Base-by-base conservation (phyloP, 129 eudicot species). In the Lactuca saligna region DNA sequence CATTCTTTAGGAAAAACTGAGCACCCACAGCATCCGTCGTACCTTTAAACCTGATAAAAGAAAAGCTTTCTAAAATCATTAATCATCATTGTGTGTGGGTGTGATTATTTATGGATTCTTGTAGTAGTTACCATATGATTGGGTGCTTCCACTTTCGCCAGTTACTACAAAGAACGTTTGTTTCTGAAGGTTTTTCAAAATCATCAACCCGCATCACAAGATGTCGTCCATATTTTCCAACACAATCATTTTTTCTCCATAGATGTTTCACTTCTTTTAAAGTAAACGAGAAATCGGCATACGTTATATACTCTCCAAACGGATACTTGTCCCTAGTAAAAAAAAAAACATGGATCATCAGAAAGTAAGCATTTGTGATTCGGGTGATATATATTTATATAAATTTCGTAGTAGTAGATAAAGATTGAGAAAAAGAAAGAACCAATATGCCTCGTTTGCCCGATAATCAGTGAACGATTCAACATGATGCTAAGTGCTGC, bases 21-120 rank as follows among this genome's bases (percentile, higher is more conserved):
- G 75, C 76, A 5, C 83, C 91, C 66, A 86, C 88, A 46, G 91
- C 91, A 61, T 86, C 91, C 2, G 91, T 86, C 4, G 91, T 86
- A 60, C 84, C 84, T 57, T 86, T 83, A 73, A 86, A 76, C 91
- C 91, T 86, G 60, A n/a, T 25, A 57, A 7, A 5, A 63, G 42
- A 14, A 3, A 11, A 0, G 29, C 14, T 44, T 63, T 53, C 17
- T 32, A 57, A 51, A 8, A 20, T 29, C 4, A 1, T 29, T 5
- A 20, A 5, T 12, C 17, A 16, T 17, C 20, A 55, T 55, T 16
- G 15, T 13, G 61, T 56, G 61, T 46, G 42, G 34, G 38, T 54
- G 33, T 42, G 53, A 56, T 9, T 44, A 71, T 34, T 9, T 44
- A 71, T 34, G 4, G 17, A 56, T 34, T 3, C 39, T 65, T 25